These are phyloP conservation scores for Blastomyces parvus DNA, from an alignment of 2,329 filamentous ascomycete genomes.

Conservation along the genomic window DNA sequence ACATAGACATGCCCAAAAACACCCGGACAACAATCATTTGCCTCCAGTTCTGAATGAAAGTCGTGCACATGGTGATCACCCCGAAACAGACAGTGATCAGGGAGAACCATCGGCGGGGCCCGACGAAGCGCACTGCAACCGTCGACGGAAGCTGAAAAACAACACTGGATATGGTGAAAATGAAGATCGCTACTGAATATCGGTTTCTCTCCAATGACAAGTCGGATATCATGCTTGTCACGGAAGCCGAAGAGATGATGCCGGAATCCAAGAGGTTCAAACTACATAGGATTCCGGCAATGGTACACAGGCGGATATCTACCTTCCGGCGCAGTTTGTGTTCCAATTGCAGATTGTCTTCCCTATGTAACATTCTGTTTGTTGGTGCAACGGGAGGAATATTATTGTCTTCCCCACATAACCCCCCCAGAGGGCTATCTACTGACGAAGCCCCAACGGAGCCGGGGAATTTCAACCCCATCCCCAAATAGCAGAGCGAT, in stretches of 20 bases:
- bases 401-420: not conserved
- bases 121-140: conserved; percentile 54
- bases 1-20: conserved; percentile 55
- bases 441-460: not conserved
- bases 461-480: not conserved
- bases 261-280: conserved; percentile 61
- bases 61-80: conserved; percentile 57
- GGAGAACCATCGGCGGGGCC: conserved; percentile 55
- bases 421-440: not conserved
- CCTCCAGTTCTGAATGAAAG: conserved; percentile 57
- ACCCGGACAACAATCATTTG: conserved; percentile 61
- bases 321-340: conserved; percentile 49
- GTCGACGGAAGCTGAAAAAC: conserved; percentile 61
- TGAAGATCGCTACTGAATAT: conserved; percentile 62
- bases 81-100: conserved; percentile 53
- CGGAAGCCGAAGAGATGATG: conserved; percentile 59
- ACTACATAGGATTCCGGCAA: conserved; percentile 60
- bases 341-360: conserved; percentile 7
- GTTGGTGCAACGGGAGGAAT: not conserved
- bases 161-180: conserved; percentile 61
- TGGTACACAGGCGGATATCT: conserved; percentile 59
- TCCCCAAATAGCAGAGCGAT: not conserved
- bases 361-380: not conserved
- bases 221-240: conserved; percentile 58
- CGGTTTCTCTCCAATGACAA: conserved; percentile 55